Conservation (phyloP, 495 filamentous ascomycete genomes). For the Annulohypoxylon stygium region DNA sequence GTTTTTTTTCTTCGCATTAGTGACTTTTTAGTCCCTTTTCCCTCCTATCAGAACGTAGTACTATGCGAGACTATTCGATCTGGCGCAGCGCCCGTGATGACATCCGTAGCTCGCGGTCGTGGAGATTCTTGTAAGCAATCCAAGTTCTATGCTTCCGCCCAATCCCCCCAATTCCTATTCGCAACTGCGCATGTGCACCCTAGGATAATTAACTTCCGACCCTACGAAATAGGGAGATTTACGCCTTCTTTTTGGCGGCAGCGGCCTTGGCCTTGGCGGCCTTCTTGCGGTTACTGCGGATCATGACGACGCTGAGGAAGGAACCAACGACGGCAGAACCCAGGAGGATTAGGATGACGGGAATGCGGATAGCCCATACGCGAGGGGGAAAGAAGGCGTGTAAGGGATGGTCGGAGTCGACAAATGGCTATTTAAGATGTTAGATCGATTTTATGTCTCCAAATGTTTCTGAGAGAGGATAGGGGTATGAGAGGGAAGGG, state of each 20-base stretch:
- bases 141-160: not conserved
- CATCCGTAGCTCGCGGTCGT: not conserved
- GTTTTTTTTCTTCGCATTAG: not conserved
- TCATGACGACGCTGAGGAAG: slow-evolving; percentile 98
- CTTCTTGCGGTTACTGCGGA: slow-evolving; percentile 97
- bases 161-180: slow-evolving; percentile 6
- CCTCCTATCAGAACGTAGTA: slow-evolving; percentile 6
- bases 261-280: slow-evolving; percentile 88
- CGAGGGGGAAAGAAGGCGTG: slow-evolving; percentile 96
- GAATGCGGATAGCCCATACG: slow-evolving; percentile 98
- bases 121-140: not conserved
- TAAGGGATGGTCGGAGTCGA: slow-evolving; percentile 91
- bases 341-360: slow-evolving; percentile 93
- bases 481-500: slow-evolving; percentile 9
- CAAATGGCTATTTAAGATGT: slow-evolving; percentile 79
- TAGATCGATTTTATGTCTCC: not conserved
- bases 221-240: not conserved
- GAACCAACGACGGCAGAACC: slow-evolving; percentile 94
- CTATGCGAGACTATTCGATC: not conserved
- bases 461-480: slow-evolving; percentile 7
- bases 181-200: not conserved
- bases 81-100: not conserved
- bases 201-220: not conserved
- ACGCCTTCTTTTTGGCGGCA: slow-evolving; percentile 77
- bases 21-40: not conserved